A percentile compares a stretch with the other conserved stretches of the same genome.
These are phyloP conservation scores for Gyrodon lividus DNA, from an alignment of 768 basidiomycete genomes.

Conservation along the genomic window DNA sequence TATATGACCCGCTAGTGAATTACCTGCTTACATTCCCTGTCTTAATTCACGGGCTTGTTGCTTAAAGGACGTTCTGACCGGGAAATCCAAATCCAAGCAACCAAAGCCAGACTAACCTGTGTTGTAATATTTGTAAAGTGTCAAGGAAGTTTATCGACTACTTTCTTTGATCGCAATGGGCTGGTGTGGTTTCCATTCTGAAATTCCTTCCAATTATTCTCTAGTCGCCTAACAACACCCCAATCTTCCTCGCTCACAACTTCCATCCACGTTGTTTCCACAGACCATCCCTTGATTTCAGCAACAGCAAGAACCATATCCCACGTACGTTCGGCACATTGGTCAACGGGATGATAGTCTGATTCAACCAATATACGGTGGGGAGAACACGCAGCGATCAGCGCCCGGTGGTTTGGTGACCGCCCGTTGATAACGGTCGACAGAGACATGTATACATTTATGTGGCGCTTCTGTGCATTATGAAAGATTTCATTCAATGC, in stretches of 20 bases:
- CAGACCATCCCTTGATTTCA: slow-evolving; percentile 69
- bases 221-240: slow-evolving; percentile 67
- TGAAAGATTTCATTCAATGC: slow-evolving; percentile 8
- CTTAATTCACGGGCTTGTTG: slow-evolving; percentile 1
- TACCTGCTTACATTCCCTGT: not conserved
- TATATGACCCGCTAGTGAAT: slow-evolving; percentile 39
- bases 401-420: slow-evolving; percentile 56
- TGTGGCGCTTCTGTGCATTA: slow-evolving; percentile 54
- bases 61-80: not conserved
- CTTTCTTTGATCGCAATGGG: not conserved
- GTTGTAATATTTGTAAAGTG: not conserved
- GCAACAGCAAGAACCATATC: slow-evolving; percentile 74
- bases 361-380: slow-evolving; percentile 82
- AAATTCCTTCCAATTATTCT: slow-evolving; percentile 73
- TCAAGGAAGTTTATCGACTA: not conserved
- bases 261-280: slow-evolving; percentile 61
- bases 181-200: slow-evolving; percentile 43
- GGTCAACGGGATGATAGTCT: slow-evolving; percentile 70
- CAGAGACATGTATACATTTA: slow-evolving; percentile 83
- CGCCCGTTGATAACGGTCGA: slow-evolving; percentile 84
- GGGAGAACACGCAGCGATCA: slow-evolving; percentile 64
- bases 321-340: slow-evolving; percentile 65
- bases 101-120: not conserved
- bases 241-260: slow-evolving; percentile 38
- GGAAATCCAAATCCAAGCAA: too few species aligned